Evolutionary conservation across 139 green algal genomes (phyloP).

Genomic region (Pleodorina starrii): DNA sequence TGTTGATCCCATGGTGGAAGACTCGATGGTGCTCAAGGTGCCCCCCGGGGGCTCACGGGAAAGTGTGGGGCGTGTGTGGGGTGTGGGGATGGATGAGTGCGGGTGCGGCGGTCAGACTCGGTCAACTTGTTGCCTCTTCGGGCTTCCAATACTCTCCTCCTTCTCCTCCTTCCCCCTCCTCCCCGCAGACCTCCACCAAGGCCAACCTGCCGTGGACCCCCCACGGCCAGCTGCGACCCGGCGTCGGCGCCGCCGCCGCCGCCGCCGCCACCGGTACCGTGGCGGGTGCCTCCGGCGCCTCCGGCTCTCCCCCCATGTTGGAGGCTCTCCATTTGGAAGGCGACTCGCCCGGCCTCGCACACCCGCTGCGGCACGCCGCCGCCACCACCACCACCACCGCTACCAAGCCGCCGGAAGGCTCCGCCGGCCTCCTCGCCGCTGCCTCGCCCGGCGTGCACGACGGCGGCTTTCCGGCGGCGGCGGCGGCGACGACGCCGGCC

Average conservation of each 20-base stretch:
- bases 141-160: too few relatives aligned
- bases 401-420: neutral
- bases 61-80: too few relatives aligned
- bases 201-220: conserved; percentile 32
- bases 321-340: conserved; percentile 47
- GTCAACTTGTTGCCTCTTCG: too few relatives aligned
- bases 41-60: too few relatives aligned
- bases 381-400: neutral
- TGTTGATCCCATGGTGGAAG: neutral
- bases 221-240: neutral
- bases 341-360: neutral
- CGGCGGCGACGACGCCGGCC: neutral
- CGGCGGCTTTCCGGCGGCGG: too few relatives aligned
- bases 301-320: conserved; percentile 5
- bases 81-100: too few relatives aligned
- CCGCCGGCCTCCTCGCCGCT: neutral
- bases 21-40: conserved; percentile 18
- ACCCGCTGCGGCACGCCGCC: neutral
- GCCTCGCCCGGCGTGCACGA: neutral
- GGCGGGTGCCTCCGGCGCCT: neutral
- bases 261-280: too few relatives aligned
- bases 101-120: too few relatives aligned
- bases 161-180: neutral
- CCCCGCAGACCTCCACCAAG: neutral
- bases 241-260: neutral